phyloP scores from a whole-genome alignment of 1,284 basidiomycete species.

The Puccinia hordei region DNA sequence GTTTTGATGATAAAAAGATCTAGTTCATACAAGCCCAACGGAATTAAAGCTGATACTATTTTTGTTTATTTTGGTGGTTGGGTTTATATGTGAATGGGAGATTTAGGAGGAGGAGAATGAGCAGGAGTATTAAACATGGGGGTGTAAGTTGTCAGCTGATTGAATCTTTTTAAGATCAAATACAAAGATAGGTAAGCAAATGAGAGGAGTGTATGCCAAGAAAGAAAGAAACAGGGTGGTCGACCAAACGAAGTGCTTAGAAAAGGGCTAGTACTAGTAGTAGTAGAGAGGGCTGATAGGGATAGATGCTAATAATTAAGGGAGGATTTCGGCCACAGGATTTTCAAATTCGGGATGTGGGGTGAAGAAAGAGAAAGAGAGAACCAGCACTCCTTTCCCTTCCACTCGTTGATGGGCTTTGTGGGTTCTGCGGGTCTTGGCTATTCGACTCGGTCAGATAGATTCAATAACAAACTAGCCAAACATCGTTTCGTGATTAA shows the following conservation, averaged over 20 bases:
- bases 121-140: neutral
- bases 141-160: neutral
- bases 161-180: neutral
- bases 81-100: neutral
- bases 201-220: neutral
- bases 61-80: neutral
- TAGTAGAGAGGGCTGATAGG: neutral
- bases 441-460: slow-evolving; percentile 64
- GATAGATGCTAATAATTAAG: neutral
- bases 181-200: neutral
- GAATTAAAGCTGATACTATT: neutral
- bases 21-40: slow-evolving; percentile 19
- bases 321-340: no score
- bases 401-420: no score
- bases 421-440: no score
- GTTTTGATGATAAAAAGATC: neutral
- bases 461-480: slow-evolving; percentile 88
- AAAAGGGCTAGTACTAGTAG: neutral
- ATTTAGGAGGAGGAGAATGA: neutral
- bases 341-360: neutral
- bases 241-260: neutral
- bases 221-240: neutral
- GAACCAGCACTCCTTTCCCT: neutral
- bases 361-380: slow-evolving; percentile 3
- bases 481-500: slow-evolving; percentile 96